Percentiles rank a stretch among this genome's conserved stretches.
phyloP scores from a whole-genome alignment of 1,284 basidiomycete species.

The Papiliotrema flavescens region DNA sequence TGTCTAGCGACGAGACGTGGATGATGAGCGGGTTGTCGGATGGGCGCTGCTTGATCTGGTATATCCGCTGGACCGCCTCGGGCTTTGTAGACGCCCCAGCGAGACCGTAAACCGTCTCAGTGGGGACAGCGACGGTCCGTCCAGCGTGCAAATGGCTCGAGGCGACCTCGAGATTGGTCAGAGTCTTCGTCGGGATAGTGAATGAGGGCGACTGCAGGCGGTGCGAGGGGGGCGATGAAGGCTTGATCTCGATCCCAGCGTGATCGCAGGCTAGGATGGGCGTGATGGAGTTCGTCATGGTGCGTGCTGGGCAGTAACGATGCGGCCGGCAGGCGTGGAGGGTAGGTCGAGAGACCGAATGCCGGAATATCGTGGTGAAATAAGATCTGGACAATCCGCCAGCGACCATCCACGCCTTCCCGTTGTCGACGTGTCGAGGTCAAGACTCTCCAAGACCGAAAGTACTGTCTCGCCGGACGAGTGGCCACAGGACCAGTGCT shows the following conservation, averaged over 20 bases:
- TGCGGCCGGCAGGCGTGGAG: not conserved
- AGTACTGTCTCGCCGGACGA: no score
- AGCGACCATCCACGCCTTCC: no score
- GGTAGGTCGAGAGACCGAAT: not conserved
- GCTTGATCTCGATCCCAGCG: constrained; percentile 8
- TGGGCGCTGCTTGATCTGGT: constrained; percentile 85
- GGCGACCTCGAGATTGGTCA: constrained; percentile 30
- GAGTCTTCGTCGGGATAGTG: constrained; percentile 22
- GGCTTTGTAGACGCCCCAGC: constrained; percentile 74
- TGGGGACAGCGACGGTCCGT: constrained; percentile 77
- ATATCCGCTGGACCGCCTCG: constrained; percentile 70
- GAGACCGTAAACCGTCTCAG: constrained; percentile 97
- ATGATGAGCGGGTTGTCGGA: constrained; percentile 97
- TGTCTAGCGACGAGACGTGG: constrained; percentile 80
- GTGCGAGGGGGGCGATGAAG: constrained; percentile 17
- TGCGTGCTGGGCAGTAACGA: not conserved
- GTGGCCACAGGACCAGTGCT: no score
- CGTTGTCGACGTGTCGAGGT: no score
- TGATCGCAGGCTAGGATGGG: constrained; percentile 28
- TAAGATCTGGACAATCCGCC: no score
- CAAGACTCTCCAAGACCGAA: no score
- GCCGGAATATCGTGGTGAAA: no score
- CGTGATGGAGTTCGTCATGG: constrained; percentile 10
- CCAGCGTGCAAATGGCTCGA: constrained; percentile 36
- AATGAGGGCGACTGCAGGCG: constrained; percentile 36